A percentile compares a stretch with the other conserved stretches of the same genome.
Conservation (phyloP, 2,329 filamentous ascomycete genomes). For the Calonectria honghensis region DNA sequence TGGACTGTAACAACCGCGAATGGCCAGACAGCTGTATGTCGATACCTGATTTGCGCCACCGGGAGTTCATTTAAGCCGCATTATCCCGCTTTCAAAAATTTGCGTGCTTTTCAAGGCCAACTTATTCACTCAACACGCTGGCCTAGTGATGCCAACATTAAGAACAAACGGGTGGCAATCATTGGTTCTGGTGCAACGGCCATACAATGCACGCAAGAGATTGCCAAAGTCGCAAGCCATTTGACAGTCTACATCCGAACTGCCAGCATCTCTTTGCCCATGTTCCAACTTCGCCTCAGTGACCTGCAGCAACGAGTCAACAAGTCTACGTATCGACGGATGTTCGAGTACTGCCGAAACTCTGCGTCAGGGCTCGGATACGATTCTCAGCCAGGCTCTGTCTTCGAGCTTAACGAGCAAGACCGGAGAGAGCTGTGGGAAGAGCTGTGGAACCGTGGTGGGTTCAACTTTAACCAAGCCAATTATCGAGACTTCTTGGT, state of each 20-base stretch:
- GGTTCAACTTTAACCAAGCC: slow-evolving; percentile 67
- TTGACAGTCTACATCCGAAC: slow-evolving; percentile 73
- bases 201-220: slow-evolving; percentile 56
- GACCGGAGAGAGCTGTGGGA: slow-evolving; percentile 67
- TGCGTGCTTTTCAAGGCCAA: slow-evolving; percentile 55
- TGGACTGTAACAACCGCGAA: slow-evolving; percentile 68
- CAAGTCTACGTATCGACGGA: slow-evolving; percentile 57
- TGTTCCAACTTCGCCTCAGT: slow-evolving; percentile 69
- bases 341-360: slow-evolving; percentile 48
- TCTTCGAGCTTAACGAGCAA: slow-evolving; percentile 56
- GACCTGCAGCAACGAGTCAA: slow-evolving; percentile 66
- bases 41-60: slow-evolving; percentile 66
- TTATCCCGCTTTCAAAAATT: slow-evolving; percentile 59
- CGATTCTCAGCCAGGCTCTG: slow-evolving; percentile 32
- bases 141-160: slow-evolving; percentile 48
- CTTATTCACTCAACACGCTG: slow-evolving; percentile 57
- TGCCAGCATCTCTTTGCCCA: slow-evolving; percentile 75
- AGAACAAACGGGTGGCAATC: slow-evolving; percentile 54
- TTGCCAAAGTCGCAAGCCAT: slow-evolving; percentile 59
- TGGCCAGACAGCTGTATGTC: slow-evolving; percentile 61
- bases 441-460: slow-evolving; percentile 66
- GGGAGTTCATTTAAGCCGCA: slow-evolving; percentile 68
- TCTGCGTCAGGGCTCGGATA: slow-evolving; percentile 35
- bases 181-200: slow-evolving; percentile 58
- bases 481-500: slow-evolving; percentile 68